Base-by-base conservation (phyloP, 2,329 filamentous ascomycete genomes). In the Pseudocercospora eumusae region DNA sequence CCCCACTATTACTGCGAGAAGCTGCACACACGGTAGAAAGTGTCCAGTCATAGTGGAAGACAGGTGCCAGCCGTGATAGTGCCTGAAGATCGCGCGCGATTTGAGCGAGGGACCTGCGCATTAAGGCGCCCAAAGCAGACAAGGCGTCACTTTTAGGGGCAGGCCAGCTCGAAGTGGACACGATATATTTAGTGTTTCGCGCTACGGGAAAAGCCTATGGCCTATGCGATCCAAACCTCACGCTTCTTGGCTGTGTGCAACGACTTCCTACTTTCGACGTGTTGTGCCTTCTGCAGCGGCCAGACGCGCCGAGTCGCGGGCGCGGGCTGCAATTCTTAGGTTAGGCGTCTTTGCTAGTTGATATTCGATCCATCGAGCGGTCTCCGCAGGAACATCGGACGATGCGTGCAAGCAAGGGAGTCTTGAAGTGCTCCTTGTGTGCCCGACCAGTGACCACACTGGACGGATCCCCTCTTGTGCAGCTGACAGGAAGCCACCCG, bases 401-500 rank as follows among this genome's bases (percentile, higher is more conserved):
- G 52, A 36, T 53, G 36, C 23, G 27, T 42, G 47, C 57, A 56
- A 57, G 65, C 65, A 67, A 66, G 65, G 65, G 63, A 61, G 62
- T 47, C 44, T 13, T 54, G 60, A 65, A 54, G 53, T 23, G 56
- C 50, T 60, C 60, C 50, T 64, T 65, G 63, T 65, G 63, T 65
- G 50, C 54, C 63, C 63, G 47, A 49, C 33, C 23, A 25, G 6
- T 25, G 23, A 3, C 23, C 23, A 50, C 44, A 50, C 28, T 47
- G 56, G 44, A 47, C 65, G 61, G 58, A 59, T 61, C 49, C 58
- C 59, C 59, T 58, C 61, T 64, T 65, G 64, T 66, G 66, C 66
- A 62, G 64, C 64, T 66, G 64, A 62, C 64, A 64, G 64, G 58
- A 56, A 61, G 64, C 62, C 62, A 59, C 64, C 66, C 65, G 66